Evolutionary conservation across 2,329 filamentous ascomycete species (phyloP).

Genomic region (Hypoxylon sp.): DNA sequence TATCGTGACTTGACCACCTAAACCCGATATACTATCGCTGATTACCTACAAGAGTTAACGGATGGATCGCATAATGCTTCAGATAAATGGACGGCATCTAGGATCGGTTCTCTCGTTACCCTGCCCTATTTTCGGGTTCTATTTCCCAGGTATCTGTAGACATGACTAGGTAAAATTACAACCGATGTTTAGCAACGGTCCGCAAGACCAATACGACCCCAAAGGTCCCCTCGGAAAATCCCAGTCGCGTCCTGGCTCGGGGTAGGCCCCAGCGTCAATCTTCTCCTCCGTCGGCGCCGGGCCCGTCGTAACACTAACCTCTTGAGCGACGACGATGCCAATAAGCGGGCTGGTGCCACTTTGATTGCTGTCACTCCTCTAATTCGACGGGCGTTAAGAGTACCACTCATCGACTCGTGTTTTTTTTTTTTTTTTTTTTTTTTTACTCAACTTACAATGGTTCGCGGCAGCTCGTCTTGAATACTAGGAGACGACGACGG

Average conservation of each 20-base stretch:
- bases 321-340: neutral
- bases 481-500: no score
- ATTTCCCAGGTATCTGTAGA: neutral
- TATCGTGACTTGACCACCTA: neutral
- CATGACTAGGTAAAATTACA: neutral
- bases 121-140: no score
- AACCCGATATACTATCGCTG: neutral
- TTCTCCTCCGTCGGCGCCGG: neutral
- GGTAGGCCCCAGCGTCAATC: neutral
- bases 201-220: neutral
- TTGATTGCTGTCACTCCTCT: neutral
- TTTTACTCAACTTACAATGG: neutral
- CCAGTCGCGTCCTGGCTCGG: neutral
- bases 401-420: no score
- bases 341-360: neutral
- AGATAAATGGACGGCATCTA: neutral
- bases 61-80: neutral
- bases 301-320: constrained; percentile 3
- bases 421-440: neutral
- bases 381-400: no score
- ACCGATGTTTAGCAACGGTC: neutral
- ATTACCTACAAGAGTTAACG: neutral
- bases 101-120: neutral
- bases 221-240: neutral
- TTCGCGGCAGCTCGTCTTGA: no score